A percentile compares a stretch with the other conserved stretches of the same genome.
phyloP scores from a whole-genome alignment of 768 basidiomycete species.

The Mycena vitilis region DNA sequence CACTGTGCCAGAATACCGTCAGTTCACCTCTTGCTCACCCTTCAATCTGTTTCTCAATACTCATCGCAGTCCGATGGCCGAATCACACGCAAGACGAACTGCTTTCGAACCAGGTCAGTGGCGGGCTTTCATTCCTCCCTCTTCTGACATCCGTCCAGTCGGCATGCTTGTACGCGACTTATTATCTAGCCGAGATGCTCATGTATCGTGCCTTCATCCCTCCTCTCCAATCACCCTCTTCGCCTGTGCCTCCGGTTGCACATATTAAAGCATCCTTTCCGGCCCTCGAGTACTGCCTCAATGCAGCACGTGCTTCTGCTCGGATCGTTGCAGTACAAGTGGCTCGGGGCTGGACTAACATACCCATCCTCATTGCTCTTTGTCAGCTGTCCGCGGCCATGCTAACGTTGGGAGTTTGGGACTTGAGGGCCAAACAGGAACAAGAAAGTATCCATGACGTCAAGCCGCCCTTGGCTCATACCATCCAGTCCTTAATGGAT shows the following conservation, averaged over 20 bases:
- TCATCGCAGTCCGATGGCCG: slow-evolving; percentile 67
- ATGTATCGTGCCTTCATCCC: slow-evolving; percentile 79
- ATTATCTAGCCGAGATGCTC: slow-evolving; percentile 72
- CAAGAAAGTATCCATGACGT: slow-evolving; percentile 46
- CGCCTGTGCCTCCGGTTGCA: slow-evolving; percentile 30
- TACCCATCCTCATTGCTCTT: slow-evolving; percentile 55
- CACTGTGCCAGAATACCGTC: slow-evolving; percentile 74
- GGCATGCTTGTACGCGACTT: slow-evolving; percentile 66
- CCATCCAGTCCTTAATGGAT: slow-evolving; percentile 49
- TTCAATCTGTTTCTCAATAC: slow-evolving; percentile 12
- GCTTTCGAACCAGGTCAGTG: slow-evolving; percentile 58
- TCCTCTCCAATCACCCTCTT: slow-evolving; percentile 42
- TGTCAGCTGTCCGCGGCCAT: slow-evolving; percentile 64
- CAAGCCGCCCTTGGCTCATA: slow-evolving; percentile 46
- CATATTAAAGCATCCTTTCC: slow-evolving; percentile 50
- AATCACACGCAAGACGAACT: slow-evolving; percentile 58
- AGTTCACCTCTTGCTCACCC: slow-evolving; percentile 39
- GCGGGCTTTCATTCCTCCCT: not conserved
- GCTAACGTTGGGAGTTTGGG: slow-evolving; percentile 70
- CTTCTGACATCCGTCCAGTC: slow-evolving; percentile 43
- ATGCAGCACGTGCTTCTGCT: slow-evolving; percentile 70
- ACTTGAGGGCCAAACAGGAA: slow-evolving; percentile 60
- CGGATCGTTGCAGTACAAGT: slow-evolving; percentile 68
- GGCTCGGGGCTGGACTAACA: slow-evolving; percentile 55
- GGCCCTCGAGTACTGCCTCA: slow-evolving; percentile 68